These are phyloP conservation scores for Fusarium ambrosium DNA, from an alignment of 2,329 filamentous ascomycete species.

Conservation along the genomic window DNA sequence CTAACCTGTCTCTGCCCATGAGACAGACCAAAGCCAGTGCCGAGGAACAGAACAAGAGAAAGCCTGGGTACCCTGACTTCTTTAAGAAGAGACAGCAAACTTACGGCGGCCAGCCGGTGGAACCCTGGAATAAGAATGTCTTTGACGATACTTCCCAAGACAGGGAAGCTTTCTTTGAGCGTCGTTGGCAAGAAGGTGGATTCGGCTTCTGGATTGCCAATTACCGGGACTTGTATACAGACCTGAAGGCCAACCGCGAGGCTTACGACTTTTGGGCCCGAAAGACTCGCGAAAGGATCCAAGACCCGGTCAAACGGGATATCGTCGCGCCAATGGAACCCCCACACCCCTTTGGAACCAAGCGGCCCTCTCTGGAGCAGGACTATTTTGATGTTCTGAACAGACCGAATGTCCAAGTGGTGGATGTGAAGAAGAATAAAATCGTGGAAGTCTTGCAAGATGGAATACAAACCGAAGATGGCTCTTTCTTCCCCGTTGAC, in stretches of 20 bases:
- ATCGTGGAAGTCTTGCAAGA: neutral
- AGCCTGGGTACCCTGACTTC: neutral
- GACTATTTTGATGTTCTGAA: neutral
- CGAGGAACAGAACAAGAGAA: neutral
- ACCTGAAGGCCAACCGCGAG: neutral
- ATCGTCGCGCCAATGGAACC: neutral
- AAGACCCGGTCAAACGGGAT: neutral
- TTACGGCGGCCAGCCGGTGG: neutral
- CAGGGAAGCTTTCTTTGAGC: neutral
- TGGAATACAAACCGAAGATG: neutral
- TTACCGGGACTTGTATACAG: neutral
- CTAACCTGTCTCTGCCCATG: neutral
- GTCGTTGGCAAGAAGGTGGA: neutral
- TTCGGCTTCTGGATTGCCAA: neutral
- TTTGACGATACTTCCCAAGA: neutral
- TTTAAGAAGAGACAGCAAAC: neutral
- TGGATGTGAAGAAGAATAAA: neutral
- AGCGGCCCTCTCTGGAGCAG: neutral
- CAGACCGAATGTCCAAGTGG: neutral
- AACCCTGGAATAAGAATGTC: neutral
- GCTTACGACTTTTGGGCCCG: neutral
- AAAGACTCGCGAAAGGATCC: neutral
- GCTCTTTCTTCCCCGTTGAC: neutral
- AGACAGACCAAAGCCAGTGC: neutral
- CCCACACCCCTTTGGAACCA: neutral